Evolutionary conservation across 169 alveolate genomes (phyloP).

Genomic region (Plasmodium fragile): DNA sequence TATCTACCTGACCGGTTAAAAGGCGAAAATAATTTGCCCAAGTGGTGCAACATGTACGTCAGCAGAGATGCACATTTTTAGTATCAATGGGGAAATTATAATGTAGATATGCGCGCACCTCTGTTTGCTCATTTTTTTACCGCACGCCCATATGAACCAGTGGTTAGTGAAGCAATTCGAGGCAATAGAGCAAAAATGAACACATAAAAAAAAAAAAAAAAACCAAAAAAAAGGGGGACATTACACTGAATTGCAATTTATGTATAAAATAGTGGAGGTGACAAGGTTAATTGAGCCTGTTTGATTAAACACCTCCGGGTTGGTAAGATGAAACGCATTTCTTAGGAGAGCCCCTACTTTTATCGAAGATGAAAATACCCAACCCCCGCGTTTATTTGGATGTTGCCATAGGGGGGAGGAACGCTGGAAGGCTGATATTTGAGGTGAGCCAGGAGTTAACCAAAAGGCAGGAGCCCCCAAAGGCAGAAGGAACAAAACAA

Average conservation of each 20-base stretch:
- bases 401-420: conserved; percentile 86
- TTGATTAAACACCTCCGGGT: not conserved
- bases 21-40: not conserved
- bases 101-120: not conserved
- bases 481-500: not conserved
- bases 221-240: not conserved
- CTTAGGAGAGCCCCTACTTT: not conserved
- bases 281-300: not conserved
- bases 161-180: not conserved
- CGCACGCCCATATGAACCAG: not conserved
- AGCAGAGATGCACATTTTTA: not conserved
- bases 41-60: not conserved
- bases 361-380: conserved; percentile 80
- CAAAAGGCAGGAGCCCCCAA: not conserved
- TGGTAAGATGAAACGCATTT: not conserved
- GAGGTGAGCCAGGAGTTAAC: conserved; percentile 71
- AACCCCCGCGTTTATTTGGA: conserved; percentile 89
- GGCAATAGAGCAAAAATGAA: not conserved
- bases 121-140: not conserved
- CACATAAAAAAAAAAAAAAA: not conserved
- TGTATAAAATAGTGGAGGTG: not conserved
- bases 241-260: not conserved
- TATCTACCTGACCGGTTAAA: not conserved
- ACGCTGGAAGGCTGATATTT: conserved; percentile 86
- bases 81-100: not conserved